Evolutionary conservation across 2,329 filamentous ascomycete genomes (phyloP).

Genomic region (Aureobasidium melanogenum): DNA sequence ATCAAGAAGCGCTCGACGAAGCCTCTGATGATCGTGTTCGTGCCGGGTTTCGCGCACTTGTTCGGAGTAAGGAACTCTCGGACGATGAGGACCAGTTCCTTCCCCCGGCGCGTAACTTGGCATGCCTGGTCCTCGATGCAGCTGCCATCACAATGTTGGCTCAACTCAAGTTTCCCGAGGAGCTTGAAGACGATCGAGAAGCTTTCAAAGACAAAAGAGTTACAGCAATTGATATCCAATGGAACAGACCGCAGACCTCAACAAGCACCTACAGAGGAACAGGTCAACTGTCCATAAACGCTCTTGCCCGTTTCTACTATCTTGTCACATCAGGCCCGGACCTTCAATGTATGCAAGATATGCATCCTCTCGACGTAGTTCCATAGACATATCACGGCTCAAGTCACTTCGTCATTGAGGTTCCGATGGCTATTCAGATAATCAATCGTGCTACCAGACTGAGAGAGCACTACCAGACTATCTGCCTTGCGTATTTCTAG

Average conservation of each 20-base stretch:
- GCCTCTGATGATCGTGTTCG: background rate
- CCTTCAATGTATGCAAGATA: background rate
- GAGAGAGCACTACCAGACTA: background rate
- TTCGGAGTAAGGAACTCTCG: background rate
- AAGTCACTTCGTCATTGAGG: background rate
- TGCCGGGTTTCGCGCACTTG: background rate
- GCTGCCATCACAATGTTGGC: background rate
- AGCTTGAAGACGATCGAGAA: background rate
- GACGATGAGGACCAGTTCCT: background rate
- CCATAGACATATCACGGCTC: background rate
- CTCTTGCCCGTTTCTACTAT: background rate
- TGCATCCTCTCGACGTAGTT: background rate
- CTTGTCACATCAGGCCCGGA: background rate
- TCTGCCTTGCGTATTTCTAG: background rate
- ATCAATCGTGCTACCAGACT: no score
- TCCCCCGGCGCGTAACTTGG: background rate
- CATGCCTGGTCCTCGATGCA: background rate
- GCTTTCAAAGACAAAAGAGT: background rate
- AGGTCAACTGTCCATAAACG: background rate
- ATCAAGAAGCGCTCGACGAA: background rate
- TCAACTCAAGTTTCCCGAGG: background rate
- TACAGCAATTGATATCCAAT: background rate
- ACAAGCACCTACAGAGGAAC: background rate
- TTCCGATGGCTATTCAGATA: background rate
- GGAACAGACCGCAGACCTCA: background rate